Base-by-base conservation (phyloP, 1,284 basidiomycete genomes). In the Marasmius tenuissimus region DNA sequence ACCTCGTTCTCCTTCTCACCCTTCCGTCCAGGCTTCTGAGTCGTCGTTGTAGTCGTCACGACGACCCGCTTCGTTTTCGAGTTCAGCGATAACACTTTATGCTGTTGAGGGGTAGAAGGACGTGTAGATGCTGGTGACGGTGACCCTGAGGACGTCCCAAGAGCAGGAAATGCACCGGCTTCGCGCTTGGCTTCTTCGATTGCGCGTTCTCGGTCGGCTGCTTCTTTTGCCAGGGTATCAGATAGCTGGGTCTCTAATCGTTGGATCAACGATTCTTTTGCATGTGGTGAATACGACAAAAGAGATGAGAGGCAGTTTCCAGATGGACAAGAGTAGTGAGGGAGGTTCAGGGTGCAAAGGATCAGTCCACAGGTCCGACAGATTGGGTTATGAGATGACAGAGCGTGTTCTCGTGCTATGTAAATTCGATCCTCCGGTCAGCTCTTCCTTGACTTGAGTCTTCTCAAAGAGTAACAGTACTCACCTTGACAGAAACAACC, bases 401-500 rank as follows among this genome's bases (percentile, higher is more conserved):
- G 72, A 0, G 71, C 60, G 63, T 91, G 88, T 45, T 75, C 72
- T 57, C 85, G 76, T 1, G 88, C 89, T 91, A 67, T n/a, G 55
- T 49, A 47, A 22, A 42, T 45, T 14, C 27, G 48, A 20, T 34
- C n/a, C 16, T 42, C 18, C 50, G 50, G 11, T 37, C 33, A 10
- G 52, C n/a, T 11, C 18, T 0, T 54, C 9, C 16, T 1, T 54
- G 6, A 8, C 16, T 27, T 33, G 54, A 58, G 59, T 10, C 34
- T n/a, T 37, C 7, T 38, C 47, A n/a, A 34, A 18, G 12, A 66
- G 52, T 63, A 20, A 47, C 7, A 47, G n/a, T 7, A 20, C 45
- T 47, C 45, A 86, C 87, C 86, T 77, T 83, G 84, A 67, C 89
- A 91, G 68, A 88, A 91, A 68, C 88, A 91, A 0, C 86, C 86